A percentile compares a stretch with the other conserved stretches of the same genome.
phyloP scores from a whole-genome alignment of 2,329 filamentous ascomycete species.

The Fusarium nematophilum region DNA sequence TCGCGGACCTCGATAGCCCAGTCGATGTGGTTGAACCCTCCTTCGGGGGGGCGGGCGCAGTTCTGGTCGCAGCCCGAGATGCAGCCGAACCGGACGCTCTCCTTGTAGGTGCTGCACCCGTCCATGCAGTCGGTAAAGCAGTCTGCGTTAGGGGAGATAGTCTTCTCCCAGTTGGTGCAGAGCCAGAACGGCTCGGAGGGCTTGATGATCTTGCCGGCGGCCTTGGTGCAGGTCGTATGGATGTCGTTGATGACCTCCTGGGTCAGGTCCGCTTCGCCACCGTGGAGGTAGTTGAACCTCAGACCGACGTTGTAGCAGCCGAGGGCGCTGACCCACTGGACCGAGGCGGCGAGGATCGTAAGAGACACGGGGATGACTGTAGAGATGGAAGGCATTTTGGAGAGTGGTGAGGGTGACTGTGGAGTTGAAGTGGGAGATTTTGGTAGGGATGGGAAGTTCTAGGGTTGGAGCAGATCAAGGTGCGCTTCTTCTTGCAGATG shows the following conservation, averaged over 20 bases:
- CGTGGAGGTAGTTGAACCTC: neutral
- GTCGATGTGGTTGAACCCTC: neutral
- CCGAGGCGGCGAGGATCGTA: neutral
- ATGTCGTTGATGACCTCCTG: neutral
- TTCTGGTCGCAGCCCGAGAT: neutral
- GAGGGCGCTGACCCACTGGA: neutral
- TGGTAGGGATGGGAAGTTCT: neutral
- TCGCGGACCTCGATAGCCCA: neutral
- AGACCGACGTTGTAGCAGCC: neutral
- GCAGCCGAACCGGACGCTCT: neutral
- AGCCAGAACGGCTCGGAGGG: neutral
- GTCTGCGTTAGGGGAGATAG: neutral
- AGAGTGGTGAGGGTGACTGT: neutral
- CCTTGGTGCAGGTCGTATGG: neutral
- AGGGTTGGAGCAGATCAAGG: neutral
- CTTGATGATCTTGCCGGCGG: neutral
- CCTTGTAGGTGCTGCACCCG: neutral
- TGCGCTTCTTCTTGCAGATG: neutral
- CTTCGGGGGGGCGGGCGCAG: neutral
- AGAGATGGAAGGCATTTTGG: neutral
- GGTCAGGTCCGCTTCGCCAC: neutral
- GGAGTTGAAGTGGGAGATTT: neutral
- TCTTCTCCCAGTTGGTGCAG: conserved; percentile 8
- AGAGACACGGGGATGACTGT: neutral
- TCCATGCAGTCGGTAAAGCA: conserved; percentile 12